These are phyloP conservation scores for Fraxinus xanthoxyloides DNA, from an alignment of 305 asterid species.

Conservation along the genomic window DNA sequence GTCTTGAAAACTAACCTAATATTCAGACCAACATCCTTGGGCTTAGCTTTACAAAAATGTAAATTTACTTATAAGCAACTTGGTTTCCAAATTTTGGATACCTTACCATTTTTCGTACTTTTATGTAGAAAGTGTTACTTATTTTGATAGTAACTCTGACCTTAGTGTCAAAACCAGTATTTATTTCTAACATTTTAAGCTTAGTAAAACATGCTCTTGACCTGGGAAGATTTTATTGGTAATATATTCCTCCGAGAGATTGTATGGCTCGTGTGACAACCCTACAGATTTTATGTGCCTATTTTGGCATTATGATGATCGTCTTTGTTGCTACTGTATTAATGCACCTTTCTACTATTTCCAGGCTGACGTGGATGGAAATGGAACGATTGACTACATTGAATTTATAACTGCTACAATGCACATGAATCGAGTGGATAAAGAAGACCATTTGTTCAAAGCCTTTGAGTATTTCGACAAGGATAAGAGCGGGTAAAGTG, in stretches of 20 bases:
- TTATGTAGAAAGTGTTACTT: background rate
- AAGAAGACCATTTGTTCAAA: slow-evolving; percentile 83
- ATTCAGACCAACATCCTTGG: background rate
- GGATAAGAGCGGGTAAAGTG: slow-evolving; percentile 82
- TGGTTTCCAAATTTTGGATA: background rate
- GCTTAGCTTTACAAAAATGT: background rate
- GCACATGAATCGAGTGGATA: slow-evolving; percentile 95
- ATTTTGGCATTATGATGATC: background rate
- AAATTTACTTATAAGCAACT: background rate
- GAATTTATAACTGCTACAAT: slow-evolving; percentile 94
- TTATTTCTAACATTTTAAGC: background rate
- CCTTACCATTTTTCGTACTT: background rate
- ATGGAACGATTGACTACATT: slow-evolving; percentile 85
- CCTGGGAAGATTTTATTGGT: background rate
- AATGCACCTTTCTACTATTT: background rate
- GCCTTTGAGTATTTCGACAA: slow-evolving; percentile 93
- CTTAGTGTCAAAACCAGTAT: background rate
- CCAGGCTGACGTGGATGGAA: slow-evolving; percentile 97
- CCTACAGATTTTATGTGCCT: background rate
- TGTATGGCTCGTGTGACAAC: background rate
- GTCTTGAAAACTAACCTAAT: background rate
- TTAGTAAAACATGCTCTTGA: background rate
- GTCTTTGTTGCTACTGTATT: background rate
- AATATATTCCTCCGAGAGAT: background rate
- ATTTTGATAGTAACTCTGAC: background rate